Evolutionary conservation across 176 grass and related monocot species (phyloP).

Genomic region (Paspalum notatum): DNA sequence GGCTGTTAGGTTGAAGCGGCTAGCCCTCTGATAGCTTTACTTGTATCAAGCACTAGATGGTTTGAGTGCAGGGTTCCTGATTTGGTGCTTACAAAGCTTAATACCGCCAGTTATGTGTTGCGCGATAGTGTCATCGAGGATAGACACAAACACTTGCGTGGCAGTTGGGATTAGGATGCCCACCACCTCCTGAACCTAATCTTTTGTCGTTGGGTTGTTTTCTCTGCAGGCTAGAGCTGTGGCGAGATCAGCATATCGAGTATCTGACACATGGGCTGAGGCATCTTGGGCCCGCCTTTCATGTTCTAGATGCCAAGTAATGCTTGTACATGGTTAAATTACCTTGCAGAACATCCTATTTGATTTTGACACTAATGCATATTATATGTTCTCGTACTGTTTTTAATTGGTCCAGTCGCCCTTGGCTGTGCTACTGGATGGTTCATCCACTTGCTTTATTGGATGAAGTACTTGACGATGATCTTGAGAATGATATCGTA

Average conservation of each 20-base stretch:
- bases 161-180: not conserved
- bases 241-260: slow-evolving; percentile 74
- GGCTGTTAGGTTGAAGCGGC: not conserved
- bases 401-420: slow-evolving; percentile 65
- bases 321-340: slow-evolving; percentile 28
- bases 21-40: not conserved
- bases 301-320: slow-evolving; percentile 90
- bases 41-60: not conserved
- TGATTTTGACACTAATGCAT: not conserved
- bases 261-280: slow-evolving; percentile 67
- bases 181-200: not conserved
- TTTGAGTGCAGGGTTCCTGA: not conserved
- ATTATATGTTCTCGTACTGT: slow-evolving; percentile 7
- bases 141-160: not conserved
- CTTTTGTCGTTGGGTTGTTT: not conserved
- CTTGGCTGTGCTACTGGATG: slow-evolving; percentile 99
- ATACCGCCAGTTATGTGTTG: slow-evolving; percentile 1
- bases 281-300: slow-evolving; percentile 66
- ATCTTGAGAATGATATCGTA: slow-evolving; percentile 71
- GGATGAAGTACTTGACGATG: slow-evolving; percentile 72
- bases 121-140: not conserved
- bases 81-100: slow-evolving; percentile 2
- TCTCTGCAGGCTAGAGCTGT: slow-evolving; percentile 73
- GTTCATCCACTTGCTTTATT: slow-evolving; percentile 72
- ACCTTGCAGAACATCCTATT: not conserved